Evolutionary conservation across 345 rosid species (phyloP).

Genomic region (Bretschneidera sinensis): DNA sequence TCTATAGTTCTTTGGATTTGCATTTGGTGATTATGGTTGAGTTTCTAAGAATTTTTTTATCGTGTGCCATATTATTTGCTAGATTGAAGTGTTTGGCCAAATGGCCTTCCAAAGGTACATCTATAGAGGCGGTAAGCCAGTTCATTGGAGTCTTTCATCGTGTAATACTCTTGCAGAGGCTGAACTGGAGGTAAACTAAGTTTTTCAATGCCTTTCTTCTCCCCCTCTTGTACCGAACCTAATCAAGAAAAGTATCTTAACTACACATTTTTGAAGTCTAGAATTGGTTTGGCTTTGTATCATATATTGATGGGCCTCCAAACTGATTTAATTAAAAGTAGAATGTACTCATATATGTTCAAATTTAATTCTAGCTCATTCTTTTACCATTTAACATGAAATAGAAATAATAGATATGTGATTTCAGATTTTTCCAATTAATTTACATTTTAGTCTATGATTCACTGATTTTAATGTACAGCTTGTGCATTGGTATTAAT

Average conservation of each 20-base stretch:
- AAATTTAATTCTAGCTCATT: neutral
- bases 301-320: neutral
- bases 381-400: too few relatives aligned
- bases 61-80: constrained; percentile 20
- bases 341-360: neutral
- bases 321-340: neutral
- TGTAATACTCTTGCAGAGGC: constrained; percentile 99
- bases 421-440: neutral
- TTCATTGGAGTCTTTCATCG: constrained; percentile 97
- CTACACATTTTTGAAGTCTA: neutral
- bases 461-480: neutral
- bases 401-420: too few relatives aligned
- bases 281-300: neutral
- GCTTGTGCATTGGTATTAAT: neutral
- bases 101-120: constrained; percentile 86
- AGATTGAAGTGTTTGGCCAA: constrained; percentile 91
- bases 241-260: neutral
- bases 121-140: constrained; percentile 93
- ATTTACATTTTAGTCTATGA: neutral
- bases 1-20: neutral
- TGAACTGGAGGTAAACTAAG: constrained; percentile 75
- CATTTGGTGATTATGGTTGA: neutral
- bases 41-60: neutral
- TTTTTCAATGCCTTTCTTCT: constrained; percentile 2
- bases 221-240: constrained; percentile 6